A percentile compares a stretch with the other conserved stretches of the same genome.
These are phyloP conservation scores for Suhomyces xylopsoci DNA, from an alignment of 805 yeast genomes.

Conservation along the genomic window DNA sequence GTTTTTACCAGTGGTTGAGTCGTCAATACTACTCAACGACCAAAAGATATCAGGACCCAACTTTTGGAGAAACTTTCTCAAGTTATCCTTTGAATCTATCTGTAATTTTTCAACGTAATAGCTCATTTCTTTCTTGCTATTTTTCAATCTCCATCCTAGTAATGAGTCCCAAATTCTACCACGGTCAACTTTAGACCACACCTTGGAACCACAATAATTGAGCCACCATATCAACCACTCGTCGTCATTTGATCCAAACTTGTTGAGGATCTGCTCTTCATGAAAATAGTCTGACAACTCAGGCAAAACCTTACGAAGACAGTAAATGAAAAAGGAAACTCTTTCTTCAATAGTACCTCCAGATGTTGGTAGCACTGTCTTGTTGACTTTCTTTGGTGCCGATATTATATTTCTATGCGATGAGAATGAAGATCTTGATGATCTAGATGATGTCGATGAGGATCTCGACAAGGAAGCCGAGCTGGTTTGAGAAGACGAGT, in stretches of 20 bases:
- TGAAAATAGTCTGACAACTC: slow-evolving; percentile 72
- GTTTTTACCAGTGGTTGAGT: neutral
- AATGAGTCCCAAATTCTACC: slow-evolving; percentile 89
- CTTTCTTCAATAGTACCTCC: slow-evolving; percentile 68
- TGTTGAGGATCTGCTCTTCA: slow-evolving; percentile 73
- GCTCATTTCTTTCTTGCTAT: slow-evolving; percentile 23
- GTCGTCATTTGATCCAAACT: slow-evolving; percentile 58
- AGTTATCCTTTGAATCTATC: slow-evolving; percentile 20
- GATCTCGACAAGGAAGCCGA: neutral
- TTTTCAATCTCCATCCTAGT: slow-evolving; percentile 65
- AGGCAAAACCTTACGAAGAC: slow-evolving; percentile 63
- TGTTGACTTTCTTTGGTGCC: slow-evolving; percentile 22
- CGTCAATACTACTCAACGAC: slow-evolving; percentile 37
- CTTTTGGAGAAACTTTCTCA: slow-evolving; percentile 26
- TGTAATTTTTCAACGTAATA: slow-evolving; percentile 33
- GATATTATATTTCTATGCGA: neutral
- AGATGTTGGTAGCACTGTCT: slow-evolving; percentile 44
- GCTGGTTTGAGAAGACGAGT: neutral
- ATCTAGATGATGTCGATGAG: neutral
- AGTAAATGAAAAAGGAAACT: slow-evolving; percentile 63
- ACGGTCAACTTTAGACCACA: slow-evolving; percentile 75
- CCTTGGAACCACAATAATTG: slow-evolving; percentile 84
- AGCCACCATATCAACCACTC: slow-evolving; percentile 96
- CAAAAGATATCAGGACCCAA: slow-evolving; percentile 65
- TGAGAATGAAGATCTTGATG: slow-evolving; percentile 2